Conservation (phyloP, 208 protist genomes). For the Crithidia acanthocephali region DNA sequence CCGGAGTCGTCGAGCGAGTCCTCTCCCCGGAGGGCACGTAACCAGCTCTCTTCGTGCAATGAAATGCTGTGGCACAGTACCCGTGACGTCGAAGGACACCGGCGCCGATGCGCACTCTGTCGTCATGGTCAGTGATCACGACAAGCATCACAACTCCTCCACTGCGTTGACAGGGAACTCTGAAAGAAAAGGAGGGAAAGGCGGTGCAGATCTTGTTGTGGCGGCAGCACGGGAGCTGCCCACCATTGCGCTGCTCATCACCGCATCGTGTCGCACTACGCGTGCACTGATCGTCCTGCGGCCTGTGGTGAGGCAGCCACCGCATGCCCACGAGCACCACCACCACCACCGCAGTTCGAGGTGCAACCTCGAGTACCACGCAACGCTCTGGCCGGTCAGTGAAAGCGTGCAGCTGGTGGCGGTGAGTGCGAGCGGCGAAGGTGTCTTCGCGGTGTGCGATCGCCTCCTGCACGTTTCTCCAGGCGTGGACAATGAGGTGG, state of each 20-base stretch:
- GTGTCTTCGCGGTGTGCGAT: slow-evolving; percentile 10
- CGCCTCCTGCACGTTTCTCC: background rate
- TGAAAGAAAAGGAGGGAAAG: background rate
- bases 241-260: slow-evolving; percentile 26
- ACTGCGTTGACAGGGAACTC: background rate
- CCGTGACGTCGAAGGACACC: background rate
- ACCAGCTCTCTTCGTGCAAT: background rate
- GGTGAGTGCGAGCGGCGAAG: slow-evolving; percentile 17
- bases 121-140: background rate
- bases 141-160: background rate
- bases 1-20: background rate
- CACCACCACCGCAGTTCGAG: background rate
- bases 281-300: slow-evolving; percentile 27
- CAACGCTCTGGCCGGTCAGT: slow-evolving; percentile 15
- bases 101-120: background rate
- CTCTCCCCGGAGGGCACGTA: background rate
- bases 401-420: slow-evolving; percentile 25
- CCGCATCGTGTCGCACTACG: background rate
- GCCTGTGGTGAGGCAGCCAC: background rate
- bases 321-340: background rate
- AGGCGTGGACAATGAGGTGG: background rate
- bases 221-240: slow-evolving; percentile 19
- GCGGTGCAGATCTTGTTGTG: background rate
- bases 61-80: background rate
- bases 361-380: slow-evolving; percentile 7